Evolutionary conservation across 2,329 filamentous ascomycete genomes (phyloP), one percentile per base, ranked within the genome.

Genomic region (Phialocephala subalpina): DNA sequence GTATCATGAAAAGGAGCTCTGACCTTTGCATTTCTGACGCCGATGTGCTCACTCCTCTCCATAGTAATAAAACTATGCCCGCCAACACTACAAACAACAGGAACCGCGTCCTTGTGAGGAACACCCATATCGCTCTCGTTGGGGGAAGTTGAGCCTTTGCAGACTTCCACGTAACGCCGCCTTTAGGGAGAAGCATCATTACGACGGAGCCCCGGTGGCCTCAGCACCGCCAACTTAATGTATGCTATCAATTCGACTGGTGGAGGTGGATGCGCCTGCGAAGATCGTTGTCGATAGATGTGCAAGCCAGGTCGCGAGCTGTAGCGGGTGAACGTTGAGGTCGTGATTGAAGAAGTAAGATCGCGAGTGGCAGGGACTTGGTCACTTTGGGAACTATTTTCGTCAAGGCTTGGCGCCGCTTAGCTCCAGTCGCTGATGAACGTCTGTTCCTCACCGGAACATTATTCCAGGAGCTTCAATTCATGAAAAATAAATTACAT

Each of bases 161-260:
- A 72, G 92, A 91, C 84, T 97, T 97, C 94, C 95, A 98, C 79
- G 89, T 94, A 76, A 95, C 86, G 78, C 93, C 92, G 79, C 92
- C 92, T 81, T 97, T 97, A 71, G 93, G 92, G 74, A 97, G 88
- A 82, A 97, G 88, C 94, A 97, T 97, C 94, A 97, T 97, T 69
- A 72, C 83, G 77, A 73, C 83, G 76, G 77, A 76, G 70, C 76
- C 76, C 72, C 75, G 78, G 79, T 78, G 78, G 79, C 67, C 69
- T 63, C 70, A 72, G 74, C 77, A 80, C 81, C 80, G 81, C 79
- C 79, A 76, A 65, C 66, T 67, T 63, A 67, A 66, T 59, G 63
- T 62, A 70, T 69, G 62, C 53, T 71, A 67, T 73, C 71, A 72
- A 75, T 72, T 72, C 69, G 73, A 70, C 61, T 65, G 27, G 58